Percentiles rank a stretch among this genome's conserved stretches.
phyloP scores from a whole-genome alignment of 805 yeast species.

The Grigorovia yakushimaensis region DNA sequence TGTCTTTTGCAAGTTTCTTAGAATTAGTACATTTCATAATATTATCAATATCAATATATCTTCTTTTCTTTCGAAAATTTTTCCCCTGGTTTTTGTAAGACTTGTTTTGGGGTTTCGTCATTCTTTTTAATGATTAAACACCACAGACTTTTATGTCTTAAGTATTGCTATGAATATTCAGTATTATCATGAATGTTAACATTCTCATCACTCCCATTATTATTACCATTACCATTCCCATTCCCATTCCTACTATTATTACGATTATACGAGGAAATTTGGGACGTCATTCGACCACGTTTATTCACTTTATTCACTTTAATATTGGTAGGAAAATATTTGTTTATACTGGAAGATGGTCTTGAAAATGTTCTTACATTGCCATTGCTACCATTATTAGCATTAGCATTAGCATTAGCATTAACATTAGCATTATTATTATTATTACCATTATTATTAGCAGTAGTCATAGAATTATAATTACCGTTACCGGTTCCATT shows the following conservation, averaged over 20 bases:
- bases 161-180: background rate
- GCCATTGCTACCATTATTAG: background rate
- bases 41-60: too few relatives aligned
- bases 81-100: too few relatives aligned
- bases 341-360: constrained; percentile 9
- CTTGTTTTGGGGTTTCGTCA: too few relatives aligned
- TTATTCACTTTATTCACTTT: background rate
- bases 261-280: background rate
- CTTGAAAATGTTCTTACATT: constrained; percentile 2
- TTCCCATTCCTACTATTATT: background rate
- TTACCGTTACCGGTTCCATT: background rate
- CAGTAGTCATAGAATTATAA: background rate
- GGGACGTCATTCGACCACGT: background rate
- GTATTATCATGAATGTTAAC: background rate
- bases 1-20: background rate
- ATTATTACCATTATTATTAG: background rate
- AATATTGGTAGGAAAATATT: constrained; percentile 3
- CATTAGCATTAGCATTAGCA: background rate
- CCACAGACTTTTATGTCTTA: too few relatives aligned
- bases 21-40: too few relatives aligned
- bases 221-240: background rate
- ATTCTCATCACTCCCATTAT: background rate
- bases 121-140: too few relatives aligned
- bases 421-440: background rate
- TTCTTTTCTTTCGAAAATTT: too few relatives aligned